phyloP scores from a whole-genome alignment of 768 basidiomycete species.

The Pisolithus marmoratus region DNA sequence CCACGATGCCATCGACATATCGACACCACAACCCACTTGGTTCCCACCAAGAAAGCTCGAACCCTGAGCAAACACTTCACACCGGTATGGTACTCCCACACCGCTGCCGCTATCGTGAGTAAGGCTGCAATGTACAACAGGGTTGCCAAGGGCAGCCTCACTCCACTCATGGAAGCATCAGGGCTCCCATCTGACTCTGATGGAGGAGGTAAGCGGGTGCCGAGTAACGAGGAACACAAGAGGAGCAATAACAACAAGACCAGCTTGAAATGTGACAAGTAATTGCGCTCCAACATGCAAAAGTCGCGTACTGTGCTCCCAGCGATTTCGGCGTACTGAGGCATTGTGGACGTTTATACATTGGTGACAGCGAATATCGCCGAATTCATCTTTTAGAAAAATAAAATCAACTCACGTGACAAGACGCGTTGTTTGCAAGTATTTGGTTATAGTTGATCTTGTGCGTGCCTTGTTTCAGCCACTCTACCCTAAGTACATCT shows the following conservation, averaged over 20 bases:
- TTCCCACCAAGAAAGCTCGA: slow-evolving; percentile 54
- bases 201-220: slow-evolving; percentile 49
- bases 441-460: slow-evolving; percentile 39
- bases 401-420: slow-evolving; percentile 11
- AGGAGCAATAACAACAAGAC: slow-evolving; percentile 59
- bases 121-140: slow-evolving; percentile 51
- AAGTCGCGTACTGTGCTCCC: slow-evolving; percentile 69
- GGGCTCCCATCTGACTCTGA: slow-evolving; percentile 11
- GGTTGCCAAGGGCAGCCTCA: slow-evolving; percentile 44
- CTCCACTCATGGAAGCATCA: slow-evolving; percentile 19
- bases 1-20: too few relatives aligned
- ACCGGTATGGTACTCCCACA: slow-evolving; percentile 62
- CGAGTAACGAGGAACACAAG: slow-evolving; percentile 58
- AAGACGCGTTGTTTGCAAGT: slow-evolving; percentile 30
- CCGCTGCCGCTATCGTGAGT: slow-evolving; percentile 47
- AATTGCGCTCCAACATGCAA: slow-evolving; percentile 74
- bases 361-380: neutral
- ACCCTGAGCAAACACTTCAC: slow-evolving; percentile 50
- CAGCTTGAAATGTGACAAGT: slow-evolving; percentile 63
- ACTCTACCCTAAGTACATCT: slow-evolving; percentile 1
- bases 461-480: neutral
- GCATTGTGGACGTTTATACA: too few relatives aligned
- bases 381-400: neutral
- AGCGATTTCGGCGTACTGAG: slow-evolving; percentile 35
- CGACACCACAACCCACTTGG: slow-evolving; percentile 37